A percentile compares a stretch with the other conserved stretches of the same genome.
Conservation (phyloP, 2,329 filamentous ascomycete species). For the Claviceps africana region DNA sequence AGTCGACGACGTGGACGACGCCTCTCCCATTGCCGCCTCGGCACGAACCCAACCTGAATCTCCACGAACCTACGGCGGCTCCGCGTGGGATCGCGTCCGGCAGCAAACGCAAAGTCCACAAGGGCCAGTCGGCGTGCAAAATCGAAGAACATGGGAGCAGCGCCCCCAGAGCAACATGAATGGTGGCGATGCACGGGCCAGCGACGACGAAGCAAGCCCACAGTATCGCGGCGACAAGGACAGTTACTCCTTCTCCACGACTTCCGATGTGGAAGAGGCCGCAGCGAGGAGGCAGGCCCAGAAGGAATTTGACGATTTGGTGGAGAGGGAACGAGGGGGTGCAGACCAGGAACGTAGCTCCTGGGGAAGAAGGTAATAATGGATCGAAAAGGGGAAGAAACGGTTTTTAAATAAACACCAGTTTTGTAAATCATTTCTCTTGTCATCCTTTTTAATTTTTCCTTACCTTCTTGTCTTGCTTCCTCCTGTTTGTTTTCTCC, state of each 20-base stretch:
- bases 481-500: too few species aligned
- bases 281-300: slow-evolving; percentile 32
- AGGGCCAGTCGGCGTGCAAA: slow-evolving; percentile 10
- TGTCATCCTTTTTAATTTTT: too few species aligned
- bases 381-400: background rate
- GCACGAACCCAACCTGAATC: slow-evolving; percentile 11
- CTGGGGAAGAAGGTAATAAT: slow-evolving; percentile 12
- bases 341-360: slow-evolving; percentile 14
- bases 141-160: slow-evolving; percentile 8
- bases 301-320: slow-evolving; percentile 34
- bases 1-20: slow-evolving; percentile 24
- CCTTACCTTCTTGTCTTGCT: too few species aligned
- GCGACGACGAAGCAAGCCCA: slow-evolving; percentile 14
- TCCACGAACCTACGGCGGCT: slow-evolving; percentile 14
- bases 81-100: slow-evolving; percentile 32
- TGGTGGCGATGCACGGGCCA: slow-evolving; percentile 6
- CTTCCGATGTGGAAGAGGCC: slow-evolving; percentile 22
- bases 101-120: slow-evolving; percentile 20
- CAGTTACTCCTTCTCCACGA: slow-evolving; percentile 20
- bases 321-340: slow-evolving; percentile 29
- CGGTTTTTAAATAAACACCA: background rate
- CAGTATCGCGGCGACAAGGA: slow-evolving; percentile 10
- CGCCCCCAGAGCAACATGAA: slow-evolving; percentile 2
- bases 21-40: slow-evolving; percentile 27
- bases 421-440: background rate